Percentiles rank a stretch among this genome's conserved stretches.
phyloP scores from a whole-genome alignment of 495 filamentous ascomycete genomes.

The Aspergillus leporis region DNA sequence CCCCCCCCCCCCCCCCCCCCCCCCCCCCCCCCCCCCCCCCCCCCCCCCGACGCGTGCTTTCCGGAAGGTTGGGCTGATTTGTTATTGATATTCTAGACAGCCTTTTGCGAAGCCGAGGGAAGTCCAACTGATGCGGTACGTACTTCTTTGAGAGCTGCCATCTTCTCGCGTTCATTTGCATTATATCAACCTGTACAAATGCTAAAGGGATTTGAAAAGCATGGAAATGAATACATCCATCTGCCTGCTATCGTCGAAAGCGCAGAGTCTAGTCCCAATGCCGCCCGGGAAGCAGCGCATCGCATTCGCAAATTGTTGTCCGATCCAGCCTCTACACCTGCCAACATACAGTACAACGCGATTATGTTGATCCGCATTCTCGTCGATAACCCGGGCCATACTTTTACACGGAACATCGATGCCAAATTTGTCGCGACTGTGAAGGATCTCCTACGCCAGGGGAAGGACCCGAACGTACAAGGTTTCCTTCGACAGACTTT shows the following conservation, averaged over 20 bases:
- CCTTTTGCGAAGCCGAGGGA: constrained; percentile 78
- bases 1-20: constrained; percentile 17
- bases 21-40: constrained; percentile 16
- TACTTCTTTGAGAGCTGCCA: constrained; percentile 4
- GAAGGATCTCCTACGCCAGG: constrained; percentile 73
- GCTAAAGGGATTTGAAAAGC: constrained; percentile 13
- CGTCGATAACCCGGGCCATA: constrained; percentile 84
- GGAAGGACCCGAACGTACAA: constrained; percentile 72
- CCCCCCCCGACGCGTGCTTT: constrained; percentile 12
- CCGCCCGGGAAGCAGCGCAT: constrained; percentile 74
- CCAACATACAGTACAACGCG: constrained; percentile 87
- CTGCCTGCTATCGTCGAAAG: constrained; percentile 94
- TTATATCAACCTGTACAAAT: not conserved
- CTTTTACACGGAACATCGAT: constrained; percentile 86
- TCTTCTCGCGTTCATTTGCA: not conserved
- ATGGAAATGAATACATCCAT: constrained; percentile 87
- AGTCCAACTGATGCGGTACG: constrained; percentile 63
- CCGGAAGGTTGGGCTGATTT: not conserved
- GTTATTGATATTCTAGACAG: constrained; percentile 38
- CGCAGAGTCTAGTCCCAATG: constrained; percentile 85
- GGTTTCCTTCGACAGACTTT: constrained; percentile 86
- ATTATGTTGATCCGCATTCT: constrained; percentile 96
- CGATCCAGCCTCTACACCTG: constrained; percentile 60
- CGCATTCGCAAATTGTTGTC: constrained; percentile 80
- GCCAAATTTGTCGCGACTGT: constrained; percentile 72